phyloP scores from a whole-genome alignment of 2,329 filamentous ascomycete genomes.

The Hymenoscyphus salicellus region DNA sequence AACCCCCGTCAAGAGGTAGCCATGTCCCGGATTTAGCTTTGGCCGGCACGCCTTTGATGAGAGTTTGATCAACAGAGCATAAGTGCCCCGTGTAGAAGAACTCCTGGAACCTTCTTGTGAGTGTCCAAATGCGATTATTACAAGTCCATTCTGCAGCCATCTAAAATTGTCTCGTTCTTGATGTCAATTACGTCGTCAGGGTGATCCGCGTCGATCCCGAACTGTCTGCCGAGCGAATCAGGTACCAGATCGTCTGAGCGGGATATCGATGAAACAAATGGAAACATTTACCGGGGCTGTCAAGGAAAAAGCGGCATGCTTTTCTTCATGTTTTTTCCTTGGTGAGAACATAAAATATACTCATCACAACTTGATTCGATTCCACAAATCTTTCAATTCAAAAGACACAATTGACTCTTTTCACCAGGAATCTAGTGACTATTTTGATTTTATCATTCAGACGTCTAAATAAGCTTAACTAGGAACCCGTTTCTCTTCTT shows the following conservation, averaged over 20 bases:
- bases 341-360: too few relatives aligned
- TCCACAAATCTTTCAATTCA: too few relatives aligned
- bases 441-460: not conserved
- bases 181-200: not conserved
- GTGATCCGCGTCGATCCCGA: not conserved
- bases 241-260: not conserved
- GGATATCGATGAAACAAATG: not conserved
- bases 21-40: not conserved
- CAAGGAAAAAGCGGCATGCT: not conserved
- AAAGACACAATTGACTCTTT: not conserved
- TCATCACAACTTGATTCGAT: not conserved
- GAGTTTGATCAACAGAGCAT: not conserved
- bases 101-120: not conserved
- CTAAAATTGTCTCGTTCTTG: not conserved
- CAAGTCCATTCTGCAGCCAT: not conserved
- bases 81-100: not conserved
- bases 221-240: not conserved
- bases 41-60: not conserved
- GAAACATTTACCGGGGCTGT: not conserved
- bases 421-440: not conserved
- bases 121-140: not conserved
- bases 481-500: not conserved
- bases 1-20: not conserved
- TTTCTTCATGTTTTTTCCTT: not conserved
- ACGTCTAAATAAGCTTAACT: not conserved